Conservation (phyloP, 345 rosid genomes). For the Eucalyptus erythrocorys region DNA sequence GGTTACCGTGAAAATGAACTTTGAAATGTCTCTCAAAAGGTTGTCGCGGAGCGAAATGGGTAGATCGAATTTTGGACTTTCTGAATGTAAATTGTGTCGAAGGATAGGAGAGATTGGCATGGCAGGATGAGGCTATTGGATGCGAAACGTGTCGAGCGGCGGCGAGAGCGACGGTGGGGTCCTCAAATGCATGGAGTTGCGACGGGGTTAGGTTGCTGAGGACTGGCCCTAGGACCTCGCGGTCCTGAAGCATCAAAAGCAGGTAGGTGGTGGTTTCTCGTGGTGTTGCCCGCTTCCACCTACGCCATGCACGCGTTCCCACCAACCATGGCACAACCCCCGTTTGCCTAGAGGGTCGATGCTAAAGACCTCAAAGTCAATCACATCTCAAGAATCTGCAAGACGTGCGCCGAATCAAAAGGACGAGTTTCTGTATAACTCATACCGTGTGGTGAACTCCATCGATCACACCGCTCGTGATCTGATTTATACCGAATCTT, state of each 20-base stretch:
- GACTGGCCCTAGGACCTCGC: neutral
- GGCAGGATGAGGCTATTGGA: neutral
- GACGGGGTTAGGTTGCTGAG: neutral
- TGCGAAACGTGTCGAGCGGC: neutral
- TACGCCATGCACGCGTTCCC: neutral
- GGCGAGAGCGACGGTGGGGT: neutral
- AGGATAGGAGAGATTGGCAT: neutral
- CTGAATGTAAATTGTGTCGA: neutral
- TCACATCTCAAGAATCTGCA: neutral
- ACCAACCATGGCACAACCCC: neutral
- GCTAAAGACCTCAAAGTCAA: neutral
- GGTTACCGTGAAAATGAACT: no score
- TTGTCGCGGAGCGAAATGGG: neutral
- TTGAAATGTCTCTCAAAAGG: no score
- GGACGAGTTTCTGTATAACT: neutral
- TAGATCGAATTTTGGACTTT: neutral
- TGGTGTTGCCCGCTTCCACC: neutral
- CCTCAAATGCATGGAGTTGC: neutral
- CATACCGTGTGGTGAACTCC: neutral
- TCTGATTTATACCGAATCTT: neutral
- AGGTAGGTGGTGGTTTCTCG: neutral
- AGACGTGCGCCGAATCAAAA: neutral
- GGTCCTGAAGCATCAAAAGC: neutral
- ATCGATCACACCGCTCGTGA: rapidly evolving
- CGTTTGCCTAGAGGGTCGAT: neutral